phyloP scores from a whole-genome alignment of 2,329 filamentous ascomycete species.

The Alternaria solani region DNA sequence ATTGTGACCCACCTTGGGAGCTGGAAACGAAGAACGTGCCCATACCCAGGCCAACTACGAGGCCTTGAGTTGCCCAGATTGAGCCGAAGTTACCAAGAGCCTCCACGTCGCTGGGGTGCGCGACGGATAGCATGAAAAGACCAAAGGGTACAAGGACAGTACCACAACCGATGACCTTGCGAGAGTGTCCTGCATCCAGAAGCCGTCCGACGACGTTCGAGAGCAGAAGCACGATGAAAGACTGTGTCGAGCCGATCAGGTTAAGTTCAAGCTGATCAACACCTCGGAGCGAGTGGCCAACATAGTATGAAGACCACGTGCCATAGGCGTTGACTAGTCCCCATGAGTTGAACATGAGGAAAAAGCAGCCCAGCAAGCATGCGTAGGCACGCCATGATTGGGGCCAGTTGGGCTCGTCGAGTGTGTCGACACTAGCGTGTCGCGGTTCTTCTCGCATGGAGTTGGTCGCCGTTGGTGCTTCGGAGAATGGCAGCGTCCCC shows the following conservation, averaged over 20 bases:
- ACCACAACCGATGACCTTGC: constrained; percentile 53
- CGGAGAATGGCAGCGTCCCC: constrained; percentile 36
- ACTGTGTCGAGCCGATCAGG: constrained; percentile 59
- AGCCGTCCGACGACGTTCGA: constrained; percentile 59
- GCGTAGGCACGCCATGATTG: constrained; percentile 55
- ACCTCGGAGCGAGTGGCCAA: constrained; percentile 53
- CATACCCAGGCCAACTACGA: constrained; percentile 60
- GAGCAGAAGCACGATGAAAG: constrained; percentile 56
- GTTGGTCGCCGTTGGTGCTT: constrained; percentile 29
- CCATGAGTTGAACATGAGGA: constrained; percentile 62
- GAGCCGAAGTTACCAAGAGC: constrained; percentile 52
- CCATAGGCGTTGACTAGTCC: constrained; percentile 60
- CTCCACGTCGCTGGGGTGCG: constrained; percentile 49
- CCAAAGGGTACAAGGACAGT: constrained; percentile 54
- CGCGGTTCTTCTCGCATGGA: constrained; percentile 34
- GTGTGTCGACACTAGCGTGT: constrained; percentile 21
- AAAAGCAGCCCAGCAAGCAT: constrained; percentile 57
- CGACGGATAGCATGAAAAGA: constrained; percentile 55
- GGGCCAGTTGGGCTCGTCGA: constrained; percentile 54
- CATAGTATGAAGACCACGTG: constrained; percentile 60
- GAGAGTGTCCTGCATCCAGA: constrained; percentile 57
- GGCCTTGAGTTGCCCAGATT: constrained; percentile 59
- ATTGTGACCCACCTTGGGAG: constrained; percentile 55
- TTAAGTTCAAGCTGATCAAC: constrained; percentile 55
- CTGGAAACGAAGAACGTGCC: constrained; percentile 62